Evolutionary conservation across 305 asterid genomes (phyloP).

Genomic region (Withania somnifera): DNA sequence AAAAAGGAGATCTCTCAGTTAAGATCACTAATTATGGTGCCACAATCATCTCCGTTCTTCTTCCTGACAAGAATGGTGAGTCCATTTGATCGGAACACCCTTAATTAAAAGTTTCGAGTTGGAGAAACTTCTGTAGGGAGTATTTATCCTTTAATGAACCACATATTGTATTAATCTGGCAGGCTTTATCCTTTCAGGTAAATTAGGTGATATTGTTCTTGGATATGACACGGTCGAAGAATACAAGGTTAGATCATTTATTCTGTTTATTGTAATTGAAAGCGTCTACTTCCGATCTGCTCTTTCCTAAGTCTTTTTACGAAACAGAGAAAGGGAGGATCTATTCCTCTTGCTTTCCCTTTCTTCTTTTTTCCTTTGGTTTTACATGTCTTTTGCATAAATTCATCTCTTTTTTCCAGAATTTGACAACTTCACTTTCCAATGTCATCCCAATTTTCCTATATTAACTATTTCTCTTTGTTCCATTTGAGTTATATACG

Average conservation of each 20-base stretch:
- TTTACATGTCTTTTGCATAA: background rate
- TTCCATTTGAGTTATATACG: background rate
- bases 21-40: conserved; percentile 44
- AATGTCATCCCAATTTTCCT: no score
- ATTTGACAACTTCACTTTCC: no score
- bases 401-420: background rate
- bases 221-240: conserved; percentile 3
- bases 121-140: background rate
- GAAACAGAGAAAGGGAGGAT: background rate
- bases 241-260: background rate
- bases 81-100: background rate
- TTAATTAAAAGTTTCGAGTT: background rate
- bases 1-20: conserved; percentile 24
- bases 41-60: conserved; percentile 29
- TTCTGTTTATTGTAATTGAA: background rate
- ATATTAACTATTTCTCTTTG: no score
- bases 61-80: conserved; percentile 37
- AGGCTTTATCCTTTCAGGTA: background rate
- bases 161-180: background rate
- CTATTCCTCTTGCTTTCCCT: background rate
- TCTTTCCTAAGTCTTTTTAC: background rate
- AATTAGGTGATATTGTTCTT: conserved; percentile 6
- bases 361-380: background rate
- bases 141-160: background rate
- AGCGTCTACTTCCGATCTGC: background rate